These are phyloP conservation scores for Imleria badia DNA, from an alignment of 768 basidiomycete species.

Conservation along the genomic window DNA sequence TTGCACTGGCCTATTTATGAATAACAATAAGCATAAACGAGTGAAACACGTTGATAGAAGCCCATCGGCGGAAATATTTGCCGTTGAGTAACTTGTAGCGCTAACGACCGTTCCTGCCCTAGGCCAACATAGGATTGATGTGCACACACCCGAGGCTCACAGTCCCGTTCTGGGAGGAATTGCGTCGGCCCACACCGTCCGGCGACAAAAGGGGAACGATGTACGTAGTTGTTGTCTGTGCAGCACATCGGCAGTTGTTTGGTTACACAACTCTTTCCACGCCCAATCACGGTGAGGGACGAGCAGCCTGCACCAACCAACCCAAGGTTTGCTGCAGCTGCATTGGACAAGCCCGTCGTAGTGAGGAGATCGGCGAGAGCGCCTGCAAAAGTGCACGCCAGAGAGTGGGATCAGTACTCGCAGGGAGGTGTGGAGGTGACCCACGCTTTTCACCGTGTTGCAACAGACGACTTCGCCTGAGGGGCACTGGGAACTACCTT, in stretches of 20 bases:
- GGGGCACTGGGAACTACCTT: slow-evolving; percentile 6
- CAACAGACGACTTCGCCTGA: slow-evolving; percentile 15
- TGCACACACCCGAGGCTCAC: slow-evolving; percentile 15
- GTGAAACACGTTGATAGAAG: background rate
- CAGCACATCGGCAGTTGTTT: slow-evolving; percentile 15
- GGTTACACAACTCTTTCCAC: slow-evolving; percentile 9
- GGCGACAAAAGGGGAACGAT: background rate
- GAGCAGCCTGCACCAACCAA: slow-evolving; percentile 11
- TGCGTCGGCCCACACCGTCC: background rate
- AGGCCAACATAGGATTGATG: slow-evolving; percentile 1
- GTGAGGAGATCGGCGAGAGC: slow-evolving; percentile 1
- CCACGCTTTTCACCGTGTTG: slow-evolving; percentile 5
- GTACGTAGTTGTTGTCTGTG: slow-evolving; percentile 13
- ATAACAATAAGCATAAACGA: background rate
- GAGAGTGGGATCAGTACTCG: background rate
- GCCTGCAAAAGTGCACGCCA: background rate
- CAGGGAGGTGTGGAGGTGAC: background rate
- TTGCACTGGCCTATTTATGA: background rate
- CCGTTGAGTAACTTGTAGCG: background rate
- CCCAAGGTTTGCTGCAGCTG: slow-evolving; percentile 11
- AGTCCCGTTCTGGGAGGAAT: slow-evolving; percentile 2
- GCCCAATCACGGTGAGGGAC: slow-evolving; percentile 12
- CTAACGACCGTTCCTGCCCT: background rate
- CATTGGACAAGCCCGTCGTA: slow-evolving; percentile 7
- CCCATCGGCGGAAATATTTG: background rate